Conservation (phyloP, 78 protist genomes). For the Planoprotostelium fungivorum region DNA sequence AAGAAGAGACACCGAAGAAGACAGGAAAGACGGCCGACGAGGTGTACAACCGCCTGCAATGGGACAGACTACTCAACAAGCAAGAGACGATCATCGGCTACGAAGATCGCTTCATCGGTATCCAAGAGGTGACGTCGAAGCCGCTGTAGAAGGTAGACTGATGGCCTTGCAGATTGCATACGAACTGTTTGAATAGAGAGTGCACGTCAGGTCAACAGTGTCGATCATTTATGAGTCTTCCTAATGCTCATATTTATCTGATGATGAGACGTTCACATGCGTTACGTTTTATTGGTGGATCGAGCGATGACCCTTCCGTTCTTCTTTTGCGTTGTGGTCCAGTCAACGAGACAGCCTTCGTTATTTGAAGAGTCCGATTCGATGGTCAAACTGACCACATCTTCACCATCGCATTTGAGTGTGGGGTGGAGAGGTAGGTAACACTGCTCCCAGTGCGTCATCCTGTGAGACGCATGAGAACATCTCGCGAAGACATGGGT, state of each 20-base stretch:
- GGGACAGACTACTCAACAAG: background rate
- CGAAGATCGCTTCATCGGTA: background rate
- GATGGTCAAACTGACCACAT: background rate
- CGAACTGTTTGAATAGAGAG: background rate
- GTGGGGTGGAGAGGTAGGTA: background rate
- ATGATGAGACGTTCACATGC: too few relatives aligned
- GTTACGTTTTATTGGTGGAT: too few relatives aligned
- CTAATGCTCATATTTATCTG: too few relatives aligned
- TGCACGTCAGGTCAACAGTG: too few relatives aligned
- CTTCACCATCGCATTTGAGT: too few relatives aligned
- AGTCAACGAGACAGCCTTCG: background rate
- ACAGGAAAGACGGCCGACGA: background rate
- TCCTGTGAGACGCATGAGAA: too few relatives aligned
- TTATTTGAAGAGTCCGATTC: background rate
- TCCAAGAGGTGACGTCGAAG: background rate
- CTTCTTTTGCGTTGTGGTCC: background rate
- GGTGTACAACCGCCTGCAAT: background rate
- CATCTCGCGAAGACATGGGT: background rate
- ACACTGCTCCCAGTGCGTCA: background rate
- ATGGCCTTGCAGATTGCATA: background rate
- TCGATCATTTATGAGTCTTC: too few relatives aligned
- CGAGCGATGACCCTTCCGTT: background rate
- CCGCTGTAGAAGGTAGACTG: background rate
- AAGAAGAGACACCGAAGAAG: background rate
- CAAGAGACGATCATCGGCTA: background rate